Base-by-base conservation (phyloP, 2,329 filamentous ascomycete species). In the Curvularia sp. region DNA sequence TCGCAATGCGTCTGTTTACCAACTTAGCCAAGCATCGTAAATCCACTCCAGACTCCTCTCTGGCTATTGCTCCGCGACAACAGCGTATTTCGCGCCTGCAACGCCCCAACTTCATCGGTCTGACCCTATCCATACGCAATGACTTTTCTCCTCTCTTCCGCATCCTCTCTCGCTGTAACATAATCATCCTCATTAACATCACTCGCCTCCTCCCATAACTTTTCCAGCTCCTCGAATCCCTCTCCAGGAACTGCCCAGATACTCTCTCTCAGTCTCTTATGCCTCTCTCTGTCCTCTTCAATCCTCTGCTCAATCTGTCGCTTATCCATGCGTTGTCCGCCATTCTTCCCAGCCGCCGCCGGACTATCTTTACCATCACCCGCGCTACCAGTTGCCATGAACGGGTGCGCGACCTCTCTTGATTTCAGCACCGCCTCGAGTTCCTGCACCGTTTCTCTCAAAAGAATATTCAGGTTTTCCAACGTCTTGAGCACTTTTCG, bases 301-400 rank as follows among this genome's bases (percentile, higher is more conserved):
- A 99, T 97, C 41, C 95, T 85, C 80, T 98, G 93, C 79, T 98
- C 93, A 53, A 97, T 91, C 79, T 97, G 91, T 55, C 90, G 86
- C 78, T 94, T 95, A 71, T 97, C 92, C 51, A 95, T 76, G 51
- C 83, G 81, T 44, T 82, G 77, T 9, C 70, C 71, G 3, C 80
- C 81, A 53, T 78, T 80, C 46, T 39, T 61, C 20, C 35, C 38
- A 15, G 48, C 15, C 15, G 35, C 63, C 35, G 60, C 60, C 6
- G 62, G 70, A 57, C 68, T 59, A 53, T 55, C 54, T 54, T 56
- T 52, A 4, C 24, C 8, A 42, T 41, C 31, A 13, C 38, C 49
- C 9, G 22, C 53, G 20, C 35, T 41, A 26, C 30, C 51, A 8
- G 39, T 58, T 12, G 50, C 50, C 64, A 60, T 60, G 53, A 73